Conservation (phyloP, 495 filamentous ascomycete species). For the Penicillium crystallinum region DNA sequence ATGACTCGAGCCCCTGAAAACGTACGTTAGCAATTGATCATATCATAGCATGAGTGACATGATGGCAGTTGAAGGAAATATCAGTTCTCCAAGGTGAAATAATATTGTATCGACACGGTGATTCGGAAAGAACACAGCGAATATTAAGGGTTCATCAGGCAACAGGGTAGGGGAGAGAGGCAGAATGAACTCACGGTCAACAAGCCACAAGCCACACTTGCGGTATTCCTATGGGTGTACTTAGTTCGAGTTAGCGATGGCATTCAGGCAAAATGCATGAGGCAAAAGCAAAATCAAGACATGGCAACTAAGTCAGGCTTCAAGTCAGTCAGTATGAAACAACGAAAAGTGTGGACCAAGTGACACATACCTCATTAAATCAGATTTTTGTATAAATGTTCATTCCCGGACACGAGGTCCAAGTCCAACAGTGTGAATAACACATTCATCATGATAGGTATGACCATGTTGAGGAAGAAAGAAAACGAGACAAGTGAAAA, state of each 20-base stretch:
- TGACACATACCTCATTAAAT: conserved; percentile 88
- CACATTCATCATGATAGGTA: conserved; percentile 63
- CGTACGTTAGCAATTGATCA: conserved; percentile 19
- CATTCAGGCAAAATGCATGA: conserved; percentile 23
- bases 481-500: conserved; percentile 8
- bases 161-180: conserved; percentile 8
- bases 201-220: neutral
- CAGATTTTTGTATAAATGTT: conserved; percentile 91
- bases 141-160: conserved; percentile 66
- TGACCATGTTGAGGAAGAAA: conserved; percentile 32
- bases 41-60: conserved; percentile 13
- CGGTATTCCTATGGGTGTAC: conserved; percentile 22
- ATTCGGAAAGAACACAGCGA: conserved; percentile 79
- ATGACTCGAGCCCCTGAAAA: conserved; percentile 7
- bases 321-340: conserved; percentile 37
- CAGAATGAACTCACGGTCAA: conserved; percentile 25
- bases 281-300: conserved; percentile 24
- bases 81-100: conserved; percentile 98
- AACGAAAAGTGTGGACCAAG: neutral
- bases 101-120: conserved; percentile 64
- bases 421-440: conserved; percentile 99
- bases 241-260: conserved; percentile 28
- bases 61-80: conserved; percentile 22
- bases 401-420: conserved; percentile 59
- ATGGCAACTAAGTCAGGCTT: conserved; percentile 47